phyloP scores from a whole-genome alignment of 2,329 filamentous ascomycete species.

The Fusarium duplospermum region DNA sequence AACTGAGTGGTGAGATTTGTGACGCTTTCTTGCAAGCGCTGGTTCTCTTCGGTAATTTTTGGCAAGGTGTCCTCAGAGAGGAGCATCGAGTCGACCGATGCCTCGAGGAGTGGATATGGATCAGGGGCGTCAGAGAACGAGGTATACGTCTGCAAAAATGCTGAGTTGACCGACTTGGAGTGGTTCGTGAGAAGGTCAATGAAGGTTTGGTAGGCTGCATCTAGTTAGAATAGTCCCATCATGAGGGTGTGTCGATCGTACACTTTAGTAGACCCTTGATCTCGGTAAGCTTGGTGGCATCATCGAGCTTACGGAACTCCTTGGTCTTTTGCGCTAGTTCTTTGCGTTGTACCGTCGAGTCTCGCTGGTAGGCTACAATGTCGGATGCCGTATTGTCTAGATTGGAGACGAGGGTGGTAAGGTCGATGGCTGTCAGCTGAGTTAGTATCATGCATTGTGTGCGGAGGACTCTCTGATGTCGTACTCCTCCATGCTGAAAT shows the following conservation, averaged over 20 bases:
- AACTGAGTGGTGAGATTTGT: slow-evolving; percentile 81
- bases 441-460: slow-evolving; percentile 29
- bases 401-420: slow-evolving; percentile 83
- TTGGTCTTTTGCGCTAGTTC: slow-evolving; percentile 99
- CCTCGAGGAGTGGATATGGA: slow-evolving; percentile 94
- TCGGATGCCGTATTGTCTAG: slow-evolving; percentile 96
- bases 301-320: slow-evolving; percentile 94
- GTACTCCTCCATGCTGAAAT: slow-evolving; percentile 96
- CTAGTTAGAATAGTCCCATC: slow-evolving; percentile 14
- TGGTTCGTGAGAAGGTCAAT: slow-evolving; percentile 97
- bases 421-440: slow-evolving; percentile 77
- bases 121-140: slow-evolving; percentile 95
- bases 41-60: slow-evolving; percentile 88
- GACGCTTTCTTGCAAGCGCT: slow-evolving; percentile 84
- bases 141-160: slow-evolving; percentile 93
- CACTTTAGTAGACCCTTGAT: slow-evolving; percentile 91
- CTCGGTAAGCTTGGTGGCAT: slow-evolving; percentile 85
- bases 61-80: slow-evolving; percentile 92
- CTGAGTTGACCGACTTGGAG: slow-evolving; percentile 91
- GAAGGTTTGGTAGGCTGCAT: slow-evolving; percentile 90
- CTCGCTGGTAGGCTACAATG: slow-evolving; percentile 91
- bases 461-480: slow-evolving; percentile 9
- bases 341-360: slow-evolving; percentile 95
- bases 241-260: slow-evolving; percentile 47
- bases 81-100: slow-evolving; percentile 93